Evolutionary conservation across 129 eudicot genomes (phyloP), one percentile per base, ranked within the genome.

Genomic region (carrot (Daucus carota)): DNA sequence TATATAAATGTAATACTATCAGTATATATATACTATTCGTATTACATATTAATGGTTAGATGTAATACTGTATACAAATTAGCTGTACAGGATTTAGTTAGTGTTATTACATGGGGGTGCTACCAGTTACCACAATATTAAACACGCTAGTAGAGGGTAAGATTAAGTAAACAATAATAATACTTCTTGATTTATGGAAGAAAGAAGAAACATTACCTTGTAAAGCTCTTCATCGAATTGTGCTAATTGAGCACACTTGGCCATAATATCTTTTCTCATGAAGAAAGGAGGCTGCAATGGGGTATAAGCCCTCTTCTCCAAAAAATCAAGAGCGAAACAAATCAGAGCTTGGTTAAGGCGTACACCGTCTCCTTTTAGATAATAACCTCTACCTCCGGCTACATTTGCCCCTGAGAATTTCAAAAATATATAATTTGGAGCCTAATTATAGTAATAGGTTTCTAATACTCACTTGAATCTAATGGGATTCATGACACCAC

Each of bases 341-440:
- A 94, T 94, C 70, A 94, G 85, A 24, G 98, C 98, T 86, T 91
- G 98, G 85, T 94, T 94, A 10, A 94, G 88, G 47, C 79, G 84
- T 40, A 94, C 97, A 69, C 98, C 98, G 77, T 62, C 98, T 33
- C 93, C 98, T 78, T 86, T 89, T 59, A 94, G 78, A 85, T 91
- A 94, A 79, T 75, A 94, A 43, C 98, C 97, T 87, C 98, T 87
- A n/a, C 98, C 98, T 73, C 98, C 98, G 28, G 98, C 98, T 33
- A 91, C 93, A 83, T 89, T 87, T 69, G 98, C 90, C 65, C 98
- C 98, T 94, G 81, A 41, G 80, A 33, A 48, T 70, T 66, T 14
- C 69, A 67, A 18, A 47, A 8, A 15, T 26, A 67, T 17, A 67
- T 34, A 34, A 34, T 33, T 14, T 14, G 22, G 43, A 67, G 26